Base-by-base conservation (phyloP, 179 eudicot genomes). In the Nepenthes alata region DNA sequence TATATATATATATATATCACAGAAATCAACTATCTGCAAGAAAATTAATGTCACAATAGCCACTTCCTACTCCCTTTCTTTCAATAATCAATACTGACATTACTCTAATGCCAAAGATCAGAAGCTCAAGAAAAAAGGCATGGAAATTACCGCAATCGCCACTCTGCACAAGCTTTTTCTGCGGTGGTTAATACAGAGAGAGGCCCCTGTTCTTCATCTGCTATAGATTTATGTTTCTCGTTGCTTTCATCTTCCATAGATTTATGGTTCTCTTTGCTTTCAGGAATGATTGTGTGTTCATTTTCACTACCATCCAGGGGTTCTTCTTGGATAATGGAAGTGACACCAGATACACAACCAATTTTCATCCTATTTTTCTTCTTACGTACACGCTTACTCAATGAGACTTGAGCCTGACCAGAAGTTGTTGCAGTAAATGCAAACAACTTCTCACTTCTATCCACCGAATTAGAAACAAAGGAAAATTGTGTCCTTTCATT, bases 121-220 rank as follows among this genome's bases (percentile, higher is more conserved):
- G 11, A 47, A 47, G 11, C 11, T 11, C 57, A 3, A 14, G 35
- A 14, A 10, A 25, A 11, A 25, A 54, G 7, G 34, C 57, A 14
- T 10, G 34, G 35, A 54, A 65, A 0, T 39, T 74, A 93, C 98
- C 95, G 86, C 67, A 70, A 71, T 74, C 93, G 85, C 96, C 87
- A 93, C 63, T 81, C 82, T 60, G 89, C 95, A 77, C 98, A 93
- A 47, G 74, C 83, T 67, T 83, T 79, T 65, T 78, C 74, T 52
- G 75, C 66, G 47, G 75, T 60, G 66, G 74, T 68, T 65, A 65
- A 55, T 58, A 41, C 67, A 47, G 67, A 59, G 5, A 66, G 62
- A 70, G 13, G 48, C 37, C 60, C 77, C 62, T 55, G 77, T 64
- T 75, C 77, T 61, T 72, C 69, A 62, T 71, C 65, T 60, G 51